Conservation (phyloP, 1,284 basidiomycete genomes). For the Pseudozyma sp. region DNA sequence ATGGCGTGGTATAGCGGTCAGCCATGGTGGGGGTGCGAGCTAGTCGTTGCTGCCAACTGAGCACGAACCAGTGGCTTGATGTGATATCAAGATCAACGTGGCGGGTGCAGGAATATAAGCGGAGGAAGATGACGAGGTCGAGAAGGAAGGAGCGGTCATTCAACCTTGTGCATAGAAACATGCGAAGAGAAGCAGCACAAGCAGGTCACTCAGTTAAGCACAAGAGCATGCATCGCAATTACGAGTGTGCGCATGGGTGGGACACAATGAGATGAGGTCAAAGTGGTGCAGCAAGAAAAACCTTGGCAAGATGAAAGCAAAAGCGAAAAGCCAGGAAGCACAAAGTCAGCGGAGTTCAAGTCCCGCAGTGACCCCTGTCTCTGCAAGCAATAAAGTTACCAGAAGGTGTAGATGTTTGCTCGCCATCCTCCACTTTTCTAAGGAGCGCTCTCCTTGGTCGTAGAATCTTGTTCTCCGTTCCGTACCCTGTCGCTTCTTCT, state of each 20-base stretch:
- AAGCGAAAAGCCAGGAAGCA: not conserved
- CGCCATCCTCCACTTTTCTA: slow-evolving; percentile 6
- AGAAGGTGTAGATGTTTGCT: slow-evolving; percentile 8
- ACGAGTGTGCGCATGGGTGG: not conserved
- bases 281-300: too few species aligned
- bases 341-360: slow-evolving; percentile 3
- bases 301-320: too few species aligned
- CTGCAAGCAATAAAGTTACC: not conserved
- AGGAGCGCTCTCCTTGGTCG: too few species aligned
- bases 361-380: not conserved
- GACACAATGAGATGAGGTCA: not conserved
- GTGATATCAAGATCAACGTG: not conserved
- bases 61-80: too few species aligned
- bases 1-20: slow-evolving; percentile 7
- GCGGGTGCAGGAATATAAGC: not conserved
- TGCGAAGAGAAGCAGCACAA: not conserved
- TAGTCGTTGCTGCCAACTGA: not conserved
- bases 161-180: not conserved
- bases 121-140: not conserved
- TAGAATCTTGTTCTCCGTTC: not conserved
- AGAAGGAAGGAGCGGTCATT: slow-evolving; percentile 1
- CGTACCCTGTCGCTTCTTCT: not conserved
- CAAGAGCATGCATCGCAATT: not conserved
- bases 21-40: slow-evolving; percentile 3
- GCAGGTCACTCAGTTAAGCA: not conserved